Conservation (phyloP, 1,139 yeast genomes). For the Lodderomyces margitis region DNA sequence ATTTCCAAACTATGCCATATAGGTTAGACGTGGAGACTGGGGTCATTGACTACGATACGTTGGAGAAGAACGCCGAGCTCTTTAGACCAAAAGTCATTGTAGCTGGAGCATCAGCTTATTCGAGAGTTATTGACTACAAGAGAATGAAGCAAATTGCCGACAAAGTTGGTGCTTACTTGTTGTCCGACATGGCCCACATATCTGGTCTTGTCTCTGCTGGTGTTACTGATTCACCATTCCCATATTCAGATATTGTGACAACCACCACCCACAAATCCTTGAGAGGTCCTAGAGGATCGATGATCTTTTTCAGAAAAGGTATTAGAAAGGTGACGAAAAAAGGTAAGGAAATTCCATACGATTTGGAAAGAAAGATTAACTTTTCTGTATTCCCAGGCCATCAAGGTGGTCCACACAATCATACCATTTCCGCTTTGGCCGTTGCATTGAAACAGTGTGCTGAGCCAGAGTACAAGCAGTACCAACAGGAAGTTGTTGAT, state of each 20-base stretch:
- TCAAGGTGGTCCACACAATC: slow-evolving; percentile 99
- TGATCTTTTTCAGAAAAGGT: slow-evolving; percentile 96
- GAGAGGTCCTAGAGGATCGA: slow-evolving; percentile 98
- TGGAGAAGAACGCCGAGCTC: slow-evolving; percentile 77
- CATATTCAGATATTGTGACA: slow-evolving; percentile 91
- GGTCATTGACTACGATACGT: slow-evolving; percentile 83
- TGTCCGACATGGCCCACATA: slow-evolving; percentile 96
- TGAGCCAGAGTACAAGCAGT: slow-evolving; percentile 80
- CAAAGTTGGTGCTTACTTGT: slow-evolving; percentile 86
- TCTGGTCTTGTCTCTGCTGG: slow-evolving; percentile 94
- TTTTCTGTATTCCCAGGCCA: slow-evolving; percentile 98
- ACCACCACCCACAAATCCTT: slow-evolving; percentile 96
- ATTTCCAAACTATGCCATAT: slow-evolving; percentile 97
- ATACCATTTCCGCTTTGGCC: slow-evolving; percentile 92
- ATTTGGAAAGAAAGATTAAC: slow-evolving; percentile 85
- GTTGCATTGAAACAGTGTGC: slow-evolving; percentile 91
- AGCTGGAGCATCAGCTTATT: slow-evolving; percentile 96
- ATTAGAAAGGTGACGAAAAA: slow-evolving; percentile 79
- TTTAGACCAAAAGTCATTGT: slow-evolving; percentile 94
- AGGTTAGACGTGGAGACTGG: slow-evolving; percentile 84
- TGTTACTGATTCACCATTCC: slow-evolving; percentile 90
- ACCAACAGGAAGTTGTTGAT: slow-evolving; percentile 77
- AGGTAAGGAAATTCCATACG: slow-evolving; percentile 85
- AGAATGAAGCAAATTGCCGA: slow-evolving; percentile 89
- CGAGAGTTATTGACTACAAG: slow-evolving; percentile 85